phyloP scores from a whole-genome alignment of 2,329 filamentous ascomycete genomes.

The Furcasterigmium furcatum region DNA sequence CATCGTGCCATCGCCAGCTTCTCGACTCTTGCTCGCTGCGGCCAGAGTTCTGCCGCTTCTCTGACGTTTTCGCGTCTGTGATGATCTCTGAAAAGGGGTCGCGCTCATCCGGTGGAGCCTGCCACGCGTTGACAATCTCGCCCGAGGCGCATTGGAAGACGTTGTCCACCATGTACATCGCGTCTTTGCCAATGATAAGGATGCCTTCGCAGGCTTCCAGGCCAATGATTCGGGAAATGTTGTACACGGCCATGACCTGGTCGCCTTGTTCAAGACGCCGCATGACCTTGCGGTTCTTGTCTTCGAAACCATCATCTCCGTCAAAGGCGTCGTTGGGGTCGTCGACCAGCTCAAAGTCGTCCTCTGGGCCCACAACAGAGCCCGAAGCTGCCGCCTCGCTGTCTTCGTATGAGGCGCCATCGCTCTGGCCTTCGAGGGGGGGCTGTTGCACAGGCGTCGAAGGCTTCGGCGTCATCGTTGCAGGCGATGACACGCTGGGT shows the following conservation, averaged over 20 bases:
- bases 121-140: slow-evolving; percentile 95
- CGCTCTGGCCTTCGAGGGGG: slow-evolving; percentile 6
- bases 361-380: slow-evolving; percentile 54
- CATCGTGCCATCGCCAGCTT: slow-evolving; percentile 90
- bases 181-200: slow-evolving; percentile 87
- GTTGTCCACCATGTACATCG: slow-evolving; percentile 91
- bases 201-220: slow-evolving; percentile 92
- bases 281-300: slow-evolving; percentile 98
- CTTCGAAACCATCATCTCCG: slow-evolving; percentile 75
- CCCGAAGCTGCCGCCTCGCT: slow-evolving; percentile 20
- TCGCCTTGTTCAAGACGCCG: slow-evolving; percentile 86
- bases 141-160: slow-evolving; percentile 94
- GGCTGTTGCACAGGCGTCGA: slow-evolving; percentile 15
- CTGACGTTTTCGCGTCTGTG: slow-evolving; percentile 61
- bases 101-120: slow-evolving; percentile 86
- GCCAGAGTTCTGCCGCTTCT: slow-evolving; percentile 56
- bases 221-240: slow-evolving; percentile 90
- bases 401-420: slow-evolving; percentile 16
- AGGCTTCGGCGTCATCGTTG: slow-evolving; percentile 17
- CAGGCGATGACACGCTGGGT: slow-evolving; percentile 10
- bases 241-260: slow-evolving; percentile 89
- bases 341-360: slow-evolving; percentile 94
- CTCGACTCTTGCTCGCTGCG: slow-evolving; percentile 74
- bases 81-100: slow-evolving; percentile 96
- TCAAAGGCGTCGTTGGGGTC: slow-evolving; percentile 85